Percentiles rank a stretch among this genome's conserved stretches.
Conservation (phyloP, 1,284 basidiomycete species). For the Neolentinus lepideus region DNA sequence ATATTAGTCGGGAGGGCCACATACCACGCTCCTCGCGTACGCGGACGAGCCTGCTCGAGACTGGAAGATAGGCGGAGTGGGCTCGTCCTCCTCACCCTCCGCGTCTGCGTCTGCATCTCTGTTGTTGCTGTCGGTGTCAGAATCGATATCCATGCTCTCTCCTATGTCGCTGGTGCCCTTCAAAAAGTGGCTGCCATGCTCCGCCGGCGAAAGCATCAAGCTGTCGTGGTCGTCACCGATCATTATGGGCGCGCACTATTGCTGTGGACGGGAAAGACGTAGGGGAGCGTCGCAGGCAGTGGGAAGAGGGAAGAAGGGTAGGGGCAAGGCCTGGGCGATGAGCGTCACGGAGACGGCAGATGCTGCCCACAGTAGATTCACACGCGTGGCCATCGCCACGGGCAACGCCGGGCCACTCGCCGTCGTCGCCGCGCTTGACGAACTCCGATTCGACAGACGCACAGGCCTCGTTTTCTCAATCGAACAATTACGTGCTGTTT, state of each 20-base stretch:
- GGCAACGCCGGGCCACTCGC: conserved; percentile 62
- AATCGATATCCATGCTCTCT: conserved; percentile 42
- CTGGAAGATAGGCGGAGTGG: conserved; percentile 15
- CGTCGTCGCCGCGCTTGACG: conserved; percentile 49
- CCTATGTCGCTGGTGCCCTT: conserved; percentile 12
- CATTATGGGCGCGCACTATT: conserved; percentile 15
- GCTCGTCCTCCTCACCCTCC: conserved; percentile 18
- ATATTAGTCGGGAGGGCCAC: conserved; percentile 9
- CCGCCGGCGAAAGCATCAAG: conserved; percentile 6
- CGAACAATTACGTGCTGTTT: neutral
- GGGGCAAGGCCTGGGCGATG: conserved; percentile 8
- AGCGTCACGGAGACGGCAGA: conserved; percentile 16
- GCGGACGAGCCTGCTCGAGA: conserved; percentile 16
- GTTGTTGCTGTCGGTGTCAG: conserved; percentile 22
- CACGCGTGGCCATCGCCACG: conserved; percentile 67
- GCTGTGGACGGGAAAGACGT: conserved; percentile 4
- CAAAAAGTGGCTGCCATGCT: neutral
- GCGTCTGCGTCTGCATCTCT: conserved; percentile 34
- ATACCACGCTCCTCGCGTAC: conserved; percentile 23
- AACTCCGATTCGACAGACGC: conserved; percentile 9
- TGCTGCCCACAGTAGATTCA: conserved; percentile 39
- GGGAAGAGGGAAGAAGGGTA: conserved; percentile 17
- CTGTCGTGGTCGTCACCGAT: conserved; percentile 33
- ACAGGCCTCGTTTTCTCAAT: neutral
- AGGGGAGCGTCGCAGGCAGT: conserved; percentile 22